Evolutionary conservation across 2,329 filamentous ascomycete species (phyloP), one percentile per base, ranked within the genome.

Genomic region (Raffaelea albimanens): DNA sequence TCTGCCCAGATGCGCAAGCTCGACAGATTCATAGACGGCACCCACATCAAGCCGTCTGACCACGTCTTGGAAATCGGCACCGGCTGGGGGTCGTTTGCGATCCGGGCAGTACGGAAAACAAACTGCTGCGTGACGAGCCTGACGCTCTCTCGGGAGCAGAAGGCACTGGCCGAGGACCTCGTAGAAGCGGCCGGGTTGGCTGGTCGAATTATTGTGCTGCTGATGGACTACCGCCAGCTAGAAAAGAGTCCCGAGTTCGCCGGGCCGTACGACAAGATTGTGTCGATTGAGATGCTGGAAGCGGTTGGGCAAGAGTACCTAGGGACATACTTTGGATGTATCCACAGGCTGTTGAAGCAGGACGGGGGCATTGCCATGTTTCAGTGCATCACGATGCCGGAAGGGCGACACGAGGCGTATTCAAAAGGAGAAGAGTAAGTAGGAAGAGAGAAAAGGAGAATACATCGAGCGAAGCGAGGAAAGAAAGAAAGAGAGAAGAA

Each of bases 211-310:
- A 69, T 76, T n/a, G 79, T 88, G 1, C 62, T 78, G 43, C 67
- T 87, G 0, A 77, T 75, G 64, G 85, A 88, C 58, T 88, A 88
- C 59, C 75, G 85, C 44, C 73, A 71, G 22, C 63, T 86, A 4
- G 44, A 38, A 2, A 21, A 18, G 23, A 20, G 31, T 18, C 70
- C 76, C 1, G 59, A 71, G 0, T 75, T 78, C 0, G 66, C 68
- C 11, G 66, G 63, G 1, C 66, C 68, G 0, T 88, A 79, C 55
- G 84, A 88, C 62, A 86, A 86, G 59, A 70, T 87, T 7, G 71
- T 87, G 8, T 85, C 81, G 4, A 85, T 87, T 49, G 85, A 88
- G 59, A 88, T 88, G 85, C 67, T 87, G 20, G 85, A 88, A 65
- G 81, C 81, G 2, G 84, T 87, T 0, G 84, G 84, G 3, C 68